phyloP scores from a whole-genome alignment of 75 land plant genomes.

The Pinus taeda region DNA sequence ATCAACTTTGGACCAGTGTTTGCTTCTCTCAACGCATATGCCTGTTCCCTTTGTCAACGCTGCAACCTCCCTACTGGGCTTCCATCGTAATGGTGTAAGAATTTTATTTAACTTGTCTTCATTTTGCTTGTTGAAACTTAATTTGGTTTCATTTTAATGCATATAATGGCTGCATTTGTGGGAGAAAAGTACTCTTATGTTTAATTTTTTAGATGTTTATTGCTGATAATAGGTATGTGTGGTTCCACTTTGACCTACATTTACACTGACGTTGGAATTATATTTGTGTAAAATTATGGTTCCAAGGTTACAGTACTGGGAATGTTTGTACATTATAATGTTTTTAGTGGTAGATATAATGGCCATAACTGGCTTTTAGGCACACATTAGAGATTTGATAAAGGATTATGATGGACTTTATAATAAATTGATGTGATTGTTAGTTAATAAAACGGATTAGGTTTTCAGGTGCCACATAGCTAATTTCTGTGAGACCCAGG shows the following conservation, averaged over 20 bases:
- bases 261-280: background rate
- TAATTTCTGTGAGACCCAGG: no score
- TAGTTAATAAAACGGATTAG: no score
- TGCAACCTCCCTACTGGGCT: conserved; percentile 47
- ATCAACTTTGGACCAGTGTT: conserved; percentile 43
- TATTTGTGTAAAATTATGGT: background rate
- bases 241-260: background rate
- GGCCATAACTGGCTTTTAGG: no score
- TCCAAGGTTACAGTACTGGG: no score
- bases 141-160: background rate
- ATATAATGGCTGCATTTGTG: background rate
- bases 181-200: background rate
- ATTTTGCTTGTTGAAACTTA: background rate
- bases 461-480: no score
- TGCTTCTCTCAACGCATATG: conserved; percentile 43
- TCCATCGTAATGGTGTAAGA: conserved; percentile 57
- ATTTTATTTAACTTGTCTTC: background rate
- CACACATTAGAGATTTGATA: no score
- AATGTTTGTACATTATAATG: no score
- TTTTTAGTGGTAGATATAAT: no score
- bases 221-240: background rate
- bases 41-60: conserved; percentile 54
- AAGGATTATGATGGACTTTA: no score
- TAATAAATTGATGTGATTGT: no score
- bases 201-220: background rate